Evolutionary conservation across 2,329 filamentous ascomycete genomes (phyloP), one percentile per base, ranked within the genome.

Genomic region (Phialemoniopsis sp.): DNA sequence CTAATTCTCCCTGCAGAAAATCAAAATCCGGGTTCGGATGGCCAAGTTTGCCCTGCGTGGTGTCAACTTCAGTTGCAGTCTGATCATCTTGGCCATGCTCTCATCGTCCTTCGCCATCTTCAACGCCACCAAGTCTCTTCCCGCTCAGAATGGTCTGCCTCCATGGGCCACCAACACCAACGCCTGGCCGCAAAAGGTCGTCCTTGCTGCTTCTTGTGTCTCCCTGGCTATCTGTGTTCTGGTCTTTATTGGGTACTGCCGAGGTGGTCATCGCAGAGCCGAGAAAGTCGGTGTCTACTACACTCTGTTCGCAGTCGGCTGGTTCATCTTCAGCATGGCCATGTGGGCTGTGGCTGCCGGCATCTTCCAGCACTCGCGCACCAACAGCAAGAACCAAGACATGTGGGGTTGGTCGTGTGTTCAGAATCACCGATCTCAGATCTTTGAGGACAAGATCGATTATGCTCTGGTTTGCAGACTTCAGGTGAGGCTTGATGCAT

Each of bases 341-440:
- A 87, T 98, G 73, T 98, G 93, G 93, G 82, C 84, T 39, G 71
- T 93, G 28, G 89, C 88, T 26, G 90, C 90, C 30, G 88, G 83
- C 42, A 67, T 95, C 41, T 78, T 96, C 54, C 89, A 97, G 59
- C 78, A 85, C 53, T 80, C 81, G 41, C 86, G 84, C 59, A 77
- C 80, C 54, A 86, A 76, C 57, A 80, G 79, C 56, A 68, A 79
- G 48, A 87, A 86, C 56, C 81, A 95, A 63, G 93, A 98, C 63
- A 79, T 98, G 64, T 98, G 93, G 93, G 90, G 91, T 43, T 98
- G 93, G 93, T 81, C 89, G n/a, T 98, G 93, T 63, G 85, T 90
- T 41, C 78, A 95, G 55, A 97, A 96, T 62, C 80, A 83, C 48
- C 82, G 91, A 45, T 70, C 82, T 40, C 66, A 89, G 37, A 68